These are phyloP conservation scores for Cladosporium sp. DNA, from an alignment of 2,329 filamentous ascomycete species.

Conservation along the genomic window DNA sequence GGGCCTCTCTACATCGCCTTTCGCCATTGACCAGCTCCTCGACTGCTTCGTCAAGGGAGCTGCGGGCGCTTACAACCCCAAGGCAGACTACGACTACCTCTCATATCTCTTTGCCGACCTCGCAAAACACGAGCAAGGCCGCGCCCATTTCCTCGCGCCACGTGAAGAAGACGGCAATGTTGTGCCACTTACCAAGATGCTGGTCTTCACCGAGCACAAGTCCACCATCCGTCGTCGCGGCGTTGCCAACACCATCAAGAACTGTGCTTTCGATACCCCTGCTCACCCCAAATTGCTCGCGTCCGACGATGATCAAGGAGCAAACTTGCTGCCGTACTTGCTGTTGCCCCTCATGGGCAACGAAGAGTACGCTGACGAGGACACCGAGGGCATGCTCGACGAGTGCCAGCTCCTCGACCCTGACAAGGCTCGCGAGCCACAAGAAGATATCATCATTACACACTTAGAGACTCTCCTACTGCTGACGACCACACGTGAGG, in stretches of 20 bases:
- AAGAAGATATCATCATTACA: constrained; percentile 74
- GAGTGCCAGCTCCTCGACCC: constrained; percentile 87
- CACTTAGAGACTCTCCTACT: constrained; percentile 87
- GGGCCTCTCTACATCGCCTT: constrained; percentile 68
- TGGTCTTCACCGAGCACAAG: constrained; percentile 89
- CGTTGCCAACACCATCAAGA: constrained; percentile 96
- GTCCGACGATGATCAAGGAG: constrained; percentile 59
- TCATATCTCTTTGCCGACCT: constrained; percentile 93
- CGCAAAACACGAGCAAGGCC: constrained; percentile 70
- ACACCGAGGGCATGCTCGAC: constrained; percentile 80
- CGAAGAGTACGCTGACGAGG: constrained; percentile 86
- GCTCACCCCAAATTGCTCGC: constrained; percentile 69
- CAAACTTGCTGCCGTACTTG: constrained; percentile 84
- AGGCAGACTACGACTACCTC: constrained; percentile 88
- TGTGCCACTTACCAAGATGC: constrained; percentile 87
- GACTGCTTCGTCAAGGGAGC: constrained; percentile 95
- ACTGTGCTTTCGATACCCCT: constrained; percentile 78
- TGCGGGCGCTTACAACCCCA: constrained; percentile 76
- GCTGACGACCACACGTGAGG: constrained; percentile 74
- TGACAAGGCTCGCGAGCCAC: constrained; percentile 81
- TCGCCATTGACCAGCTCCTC: constrained; percentile 84
- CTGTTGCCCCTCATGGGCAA: constrained; percentile 83
- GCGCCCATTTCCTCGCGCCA: constrained; percentile 54
- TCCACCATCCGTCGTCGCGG: constrained; percentile 82
- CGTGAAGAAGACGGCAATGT: constrained; percentile 74